Conservation (phyloP, 202 grass and related monocot genomes). For the Cymbopogon flexuosus region DNA sequence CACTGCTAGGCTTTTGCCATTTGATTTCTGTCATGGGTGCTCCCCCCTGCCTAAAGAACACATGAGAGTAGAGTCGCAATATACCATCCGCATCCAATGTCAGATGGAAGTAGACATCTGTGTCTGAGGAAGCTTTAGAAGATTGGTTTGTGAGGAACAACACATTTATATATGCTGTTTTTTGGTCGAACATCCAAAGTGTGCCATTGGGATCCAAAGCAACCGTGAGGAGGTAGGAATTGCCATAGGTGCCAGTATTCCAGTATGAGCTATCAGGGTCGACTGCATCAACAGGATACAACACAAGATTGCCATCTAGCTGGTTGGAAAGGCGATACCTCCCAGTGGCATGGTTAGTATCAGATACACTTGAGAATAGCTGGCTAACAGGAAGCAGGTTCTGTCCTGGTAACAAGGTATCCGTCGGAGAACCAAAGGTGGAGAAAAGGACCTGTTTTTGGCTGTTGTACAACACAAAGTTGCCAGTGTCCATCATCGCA, state of each 20-base stretch:
- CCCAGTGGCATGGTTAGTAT: constrained; percentile 12
- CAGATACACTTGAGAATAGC: constrained; percentile 32
- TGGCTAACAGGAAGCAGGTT: neutral
- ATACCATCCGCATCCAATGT: constrained; percentile 17
- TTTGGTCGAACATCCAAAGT: constrained; percentile 22
- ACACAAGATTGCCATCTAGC: constrained; percentile 35
- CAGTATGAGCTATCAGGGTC: constrained; percentile 39
- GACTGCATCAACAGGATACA: constrained; percentile 16
- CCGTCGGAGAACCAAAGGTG: constrained; percentile 27
- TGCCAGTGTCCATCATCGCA: constrained; percentile 28
- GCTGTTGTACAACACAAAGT: constrained; percentile 31
- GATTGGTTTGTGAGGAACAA: constrained; percentile 32
- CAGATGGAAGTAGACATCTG: neutral
- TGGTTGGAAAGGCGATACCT: constrained; percentile 35
- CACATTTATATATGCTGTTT: neutral
- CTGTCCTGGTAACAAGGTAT: constrained; percentile 44
- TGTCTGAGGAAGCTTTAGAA: constrained; percentile 2
- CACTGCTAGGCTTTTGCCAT: constrained; percentile 12
- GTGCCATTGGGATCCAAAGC: constrained; percentile 33
- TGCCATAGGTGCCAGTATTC: neutral
- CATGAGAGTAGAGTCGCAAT: constrained; percentile 27
- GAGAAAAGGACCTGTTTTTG: constrained; percentile 17
- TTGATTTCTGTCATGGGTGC: neutral
- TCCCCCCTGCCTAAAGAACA: constrained; percentile 19
- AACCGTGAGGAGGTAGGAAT: neutral